A percentile compares a stretch with the other conserved stretches of the same genome.
Conservation (phyloP, 371 early-diverging fungal genomes). For the Zancudomyces culisetae region DNA sequence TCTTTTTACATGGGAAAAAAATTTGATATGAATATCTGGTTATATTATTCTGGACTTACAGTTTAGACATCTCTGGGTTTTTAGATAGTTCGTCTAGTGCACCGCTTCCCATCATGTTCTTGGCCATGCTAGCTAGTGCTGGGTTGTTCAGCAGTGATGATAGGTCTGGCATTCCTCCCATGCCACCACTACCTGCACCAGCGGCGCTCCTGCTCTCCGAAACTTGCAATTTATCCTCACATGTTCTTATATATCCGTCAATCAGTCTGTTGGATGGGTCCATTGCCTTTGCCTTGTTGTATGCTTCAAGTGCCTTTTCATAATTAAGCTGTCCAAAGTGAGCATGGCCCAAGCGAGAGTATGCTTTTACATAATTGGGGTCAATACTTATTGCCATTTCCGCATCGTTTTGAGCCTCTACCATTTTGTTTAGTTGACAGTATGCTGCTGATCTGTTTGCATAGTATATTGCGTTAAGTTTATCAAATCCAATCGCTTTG, state of each 20-base stretch:
- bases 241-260: constrained; percentile 38
- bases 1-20: no score
- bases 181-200: constrained; percentile 19
- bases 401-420: constrained; percentile 73
- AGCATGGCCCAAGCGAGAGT: constrained; percentile 76
- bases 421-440: constrained; percentile 68
- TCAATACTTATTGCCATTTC: constrained; percentile 64
- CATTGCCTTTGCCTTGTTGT: constrained; percentile 70
- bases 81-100: constrained; percentile 64
- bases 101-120: constrained; percentile 39
- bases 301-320: constrained; percentile 70
- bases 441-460: constrained; percentile 95
- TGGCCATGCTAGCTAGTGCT: constrained; percentile 72
- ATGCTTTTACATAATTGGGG: constrained; percentile 77
- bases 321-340: constrained; percentile 67
- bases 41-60: no score
- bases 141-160: constrained; percentile 75
- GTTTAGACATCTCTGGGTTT: constrained; percentile 71
- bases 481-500: constrained; percentile 70
- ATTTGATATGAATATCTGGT: no score
- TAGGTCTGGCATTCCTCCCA: constrained; percentile 41
- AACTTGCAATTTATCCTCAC: constrained; percentile 27
- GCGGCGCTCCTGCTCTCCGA: background rate
- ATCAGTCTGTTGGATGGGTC: constrained; percentile 69
- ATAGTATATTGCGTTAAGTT: constrained; percentile 75